Evolutionary conservation across 805 yeast species (phyloP).

Genomic region (Hyphopichia homilentoma): DNA sequence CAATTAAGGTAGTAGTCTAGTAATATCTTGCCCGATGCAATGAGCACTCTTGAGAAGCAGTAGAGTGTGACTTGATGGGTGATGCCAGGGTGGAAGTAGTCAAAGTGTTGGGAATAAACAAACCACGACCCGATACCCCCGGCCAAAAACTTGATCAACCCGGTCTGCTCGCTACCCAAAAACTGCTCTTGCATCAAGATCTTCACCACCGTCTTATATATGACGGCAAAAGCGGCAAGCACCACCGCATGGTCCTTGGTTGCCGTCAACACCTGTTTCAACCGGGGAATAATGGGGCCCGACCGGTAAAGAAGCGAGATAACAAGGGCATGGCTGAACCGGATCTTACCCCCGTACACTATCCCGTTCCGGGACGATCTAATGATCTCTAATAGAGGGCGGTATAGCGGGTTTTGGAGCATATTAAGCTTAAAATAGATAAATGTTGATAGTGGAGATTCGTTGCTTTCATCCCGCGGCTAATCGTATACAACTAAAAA

Average conservation of each 20-base stretch:
- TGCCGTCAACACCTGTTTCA: conserved; percentile 45
- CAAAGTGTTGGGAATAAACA: conserved; percentile 43
- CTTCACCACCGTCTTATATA: conserved; percentile 42
- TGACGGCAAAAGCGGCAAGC: conserved; percentile 52
- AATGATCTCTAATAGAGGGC: conserved; percentile 31
- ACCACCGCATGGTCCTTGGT: conserved; percentile 54
- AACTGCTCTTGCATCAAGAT: conserved; percentile 27
- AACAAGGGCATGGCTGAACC: conserved; percentile 64
- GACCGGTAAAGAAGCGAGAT: conserved; percentile 53
- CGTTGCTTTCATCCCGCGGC: too few species aligned
- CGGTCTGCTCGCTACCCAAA: conserved; percentile 24
- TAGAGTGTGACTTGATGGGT: conserved; percentile 75
- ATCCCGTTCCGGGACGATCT: conserved; percentile 45
- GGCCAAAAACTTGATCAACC: conserved; percentile 31
- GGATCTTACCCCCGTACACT: conserved; percentile 58
- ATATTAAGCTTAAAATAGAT: too few species aligned
- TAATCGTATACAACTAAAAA: conserved; percentile 1
- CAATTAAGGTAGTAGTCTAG: conserved; percentile 37
- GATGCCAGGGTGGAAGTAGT: conserved; percentile 44
- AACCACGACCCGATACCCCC: conserved; percentile 41
- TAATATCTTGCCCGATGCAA: conserved; percentile 56
- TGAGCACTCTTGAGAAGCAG: conserved; percentile 62
- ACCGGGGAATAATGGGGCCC: conserved; percentile 46
- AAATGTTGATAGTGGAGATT: too few species aligned
- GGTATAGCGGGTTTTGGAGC: conserved; percentile 21